These are phyloP conservation scores for Phytophthora fragariae DNA, from an alignment of 352 stramenopile species.

Conservation along the genomic window DNA sequence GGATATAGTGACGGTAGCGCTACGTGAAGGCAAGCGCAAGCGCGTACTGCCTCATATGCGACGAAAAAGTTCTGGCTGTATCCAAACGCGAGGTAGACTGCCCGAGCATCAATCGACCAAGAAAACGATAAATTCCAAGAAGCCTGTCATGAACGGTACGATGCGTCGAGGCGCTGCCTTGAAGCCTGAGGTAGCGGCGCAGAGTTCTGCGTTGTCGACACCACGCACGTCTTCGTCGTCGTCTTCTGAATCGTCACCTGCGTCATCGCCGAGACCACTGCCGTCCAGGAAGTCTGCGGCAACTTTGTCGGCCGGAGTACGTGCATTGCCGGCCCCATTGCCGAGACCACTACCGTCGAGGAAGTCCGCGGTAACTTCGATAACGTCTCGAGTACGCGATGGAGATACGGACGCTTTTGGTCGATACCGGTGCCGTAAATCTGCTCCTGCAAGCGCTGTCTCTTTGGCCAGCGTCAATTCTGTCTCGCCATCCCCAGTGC, in stretches of 20 bases:
- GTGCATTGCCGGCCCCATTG: too few species aligned
- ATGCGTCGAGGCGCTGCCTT: background rate
- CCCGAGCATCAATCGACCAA: background rate
- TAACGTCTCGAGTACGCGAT: background rate
- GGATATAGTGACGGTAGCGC: background rate
- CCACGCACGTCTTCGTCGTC: conserved; percentile 17
- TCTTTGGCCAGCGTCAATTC: background rate
- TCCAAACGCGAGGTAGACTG: conserved; percentile 5
- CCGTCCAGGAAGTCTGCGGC: conserved; percentile 12
- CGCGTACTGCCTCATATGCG: conserved; percentile 15
- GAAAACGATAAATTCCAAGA: background rate
- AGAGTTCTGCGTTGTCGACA: conserved; percentile 3
- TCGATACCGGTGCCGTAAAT: conserved; percentile 26
- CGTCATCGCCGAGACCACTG: conserved; percentile 13
- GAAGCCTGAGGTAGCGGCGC: background rate
- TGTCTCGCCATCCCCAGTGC: background rate
- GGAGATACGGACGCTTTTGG: conserved; percentile 17
- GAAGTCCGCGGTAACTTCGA: too few species aligned
- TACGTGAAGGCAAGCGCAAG: conserved; percentile 22
- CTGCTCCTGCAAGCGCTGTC: conserved; percentile 5
- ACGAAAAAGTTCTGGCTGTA: conserved; percentile 2
- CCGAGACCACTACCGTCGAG: too few species aligned
- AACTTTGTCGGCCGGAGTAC: background rate
- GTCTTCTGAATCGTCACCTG: conserved; percentile 13
- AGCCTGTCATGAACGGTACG: background rate